Evolutionary conservation across 164 flowering plant genomes (phyloP), one percentile per base, ranked within the genome.

Genomic region (Vitis rupestris): DNA sequence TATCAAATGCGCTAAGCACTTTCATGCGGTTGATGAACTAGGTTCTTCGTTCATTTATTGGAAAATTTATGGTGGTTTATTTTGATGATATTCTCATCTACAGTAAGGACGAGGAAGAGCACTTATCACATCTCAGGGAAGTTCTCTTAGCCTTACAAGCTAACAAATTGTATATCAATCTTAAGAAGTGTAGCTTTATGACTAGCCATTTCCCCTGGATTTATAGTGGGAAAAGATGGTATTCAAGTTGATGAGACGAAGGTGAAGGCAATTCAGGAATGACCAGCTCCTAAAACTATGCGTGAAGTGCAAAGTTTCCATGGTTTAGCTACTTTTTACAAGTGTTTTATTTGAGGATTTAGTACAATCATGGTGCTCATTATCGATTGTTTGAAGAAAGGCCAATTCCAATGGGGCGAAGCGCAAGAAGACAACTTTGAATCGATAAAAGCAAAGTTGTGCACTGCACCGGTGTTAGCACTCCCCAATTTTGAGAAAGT

Each of bases 401-500:
- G 73, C 10, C 8, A 27, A 17, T 63, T 70, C 16, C 1, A 16
- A 3, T 70, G 27, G 54, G 52, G 53, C 2, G 0, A 52, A 52
- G 27, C 17, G 9, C 7, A 54, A 30, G 31, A n/a, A 23, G 27
- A 12, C 1, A 63, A 67, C 9, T 70, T 70, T 51, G 61, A 6
- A 5, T 23, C 19, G 6, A 55, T 68, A 19, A 61, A 69, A 48
- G 52, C 54, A 16, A 27, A 62, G 9, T 9, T 68, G 1, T 44
- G 11, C 10, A 9, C 19, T 1, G 29, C 63, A 8, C 54, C 1
- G 0, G 13, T 54, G 1, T 17, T 61, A 27, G 67, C 47, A 4
- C 47, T 70, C 0, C 73, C 68, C 3, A 17, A 47, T n/a, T 70
- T 63, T 27, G 52, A 55, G n/a, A 63, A 70, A n/a, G n/a, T 49